Percentiles rank a stretch among this genome's conserved stretches.
Conservation (phyloP, 805 yeast genomes). For the Vanderwaltozyma tropicalis region DNA sequence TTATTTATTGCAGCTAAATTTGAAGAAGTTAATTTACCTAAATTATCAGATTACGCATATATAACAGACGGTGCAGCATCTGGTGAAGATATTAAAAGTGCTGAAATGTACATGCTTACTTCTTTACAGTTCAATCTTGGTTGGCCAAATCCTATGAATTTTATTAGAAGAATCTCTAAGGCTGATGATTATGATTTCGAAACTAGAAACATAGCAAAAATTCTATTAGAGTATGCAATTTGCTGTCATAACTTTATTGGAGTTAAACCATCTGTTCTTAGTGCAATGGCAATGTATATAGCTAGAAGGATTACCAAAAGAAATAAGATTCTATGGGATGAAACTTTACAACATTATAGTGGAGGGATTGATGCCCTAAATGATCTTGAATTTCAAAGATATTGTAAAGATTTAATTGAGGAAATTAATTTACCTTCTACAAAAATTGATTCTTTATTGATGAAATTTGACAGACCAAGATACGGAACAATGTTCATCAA, state of each 20-base stretch:
- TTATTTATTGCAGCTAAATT: conserved; percentile 88
- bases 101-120: conserved; percentile 69
- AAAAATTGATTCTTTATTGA: conserved; percentile 18
- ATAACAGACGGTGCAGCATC: conserved; percentile 80
- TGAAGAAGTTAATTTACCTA: conserved; percentile 84
- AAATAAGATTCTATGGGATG: conserved; percentile 16
- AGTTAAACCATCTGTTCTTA: conserved; percentile 63
- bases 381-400: conserved; percentile 11
- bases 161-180: conserved; percentile 73
- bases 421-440: conserved; percentile 24
- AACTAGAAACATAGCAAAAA: conserved; percentile 78
- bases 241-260: conserved; percentile 71
- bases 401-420: conserved; percentile 15
- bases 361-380: conserved; percentile 17
- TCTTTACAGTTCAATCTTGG: conserved; percentile 64
- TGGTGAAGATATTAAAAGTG: conserved; percentile 72
- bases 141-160: conserved; percentile 85
- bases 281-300: conserved; percentile 84
- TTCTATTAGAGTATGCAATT: conserved; percentile 65
- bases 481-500: conserved; percentile 11
- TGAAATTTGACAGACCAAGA: conserved; percentile 17
- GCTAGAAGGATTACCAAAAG: conserved; percentile 37
- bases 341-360: conserved; percentile 16
- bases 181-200: conserved; percentile 83
- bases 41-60: conserved; percentile 73